A percentile compares a stretch with the other conserved stretches of the same genome.
Evolutionary conservation across 306 rosid species (phyloP).

Genomic region (Casuarina cunninghamiana): DNA sequence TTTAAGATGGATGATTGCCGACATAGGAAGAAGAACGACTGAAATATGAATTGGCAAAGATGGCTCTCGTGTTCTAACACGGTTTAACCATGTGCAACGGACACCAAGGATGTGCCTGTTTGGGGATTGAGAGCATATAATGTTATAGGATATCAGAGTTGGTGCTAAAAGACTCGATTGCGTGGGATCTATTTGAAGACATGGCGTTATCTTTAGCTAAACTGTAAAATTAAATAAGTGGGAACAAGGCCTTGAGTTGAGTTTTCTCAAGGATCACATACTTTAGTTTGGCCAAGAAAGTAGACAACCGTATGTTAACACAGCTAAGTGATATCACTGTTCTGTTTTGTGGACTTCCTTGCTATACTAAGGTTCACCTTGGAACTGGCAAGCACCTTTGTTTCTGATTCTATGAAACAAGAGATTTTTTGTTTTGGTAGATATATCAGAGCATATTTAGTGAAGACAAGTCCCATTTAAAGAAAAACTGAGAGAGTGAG

Average conservation of each 20-base stretch:
- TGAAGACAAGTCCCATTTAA: neutral
- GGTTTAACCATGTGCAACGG: neutral
- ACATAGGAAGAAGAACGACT: neutral
- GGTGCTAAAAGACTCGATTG: neutral
- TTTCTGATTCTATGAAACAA: no score
- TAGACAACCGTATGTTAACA: neutral
- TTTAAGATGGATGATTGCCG: neutral
- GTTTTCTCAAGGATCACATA: no score
- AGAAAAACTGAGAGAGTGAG: neutral
- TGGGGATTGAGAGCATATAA: neutral
- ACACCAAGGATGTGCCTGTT: neutral
- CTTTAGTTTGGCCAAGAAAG: neutral
- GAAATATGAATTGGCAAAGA: neutral
- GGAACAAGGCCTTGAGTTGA: neutral
- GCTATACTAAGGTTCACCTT: no score
- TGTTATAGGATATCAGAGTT: neutral
- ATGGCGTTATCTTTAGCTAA: neutral
- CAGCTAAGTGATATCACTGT: neutral
- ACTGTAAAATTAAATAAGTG: neutral
- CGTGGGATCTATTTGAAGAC: neutral
- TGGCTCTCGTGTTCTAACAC: neutral
- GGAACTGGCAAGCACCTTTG: no score
- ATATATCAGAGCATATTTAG: neutral
- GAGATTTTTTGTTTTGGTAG: neutral
- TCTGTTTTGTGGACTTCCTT: no score